Base-by-base conservation (phyloP, 192 early-diverging fungal species). In the Gaertneriomyces semiglobifer region DNA sequence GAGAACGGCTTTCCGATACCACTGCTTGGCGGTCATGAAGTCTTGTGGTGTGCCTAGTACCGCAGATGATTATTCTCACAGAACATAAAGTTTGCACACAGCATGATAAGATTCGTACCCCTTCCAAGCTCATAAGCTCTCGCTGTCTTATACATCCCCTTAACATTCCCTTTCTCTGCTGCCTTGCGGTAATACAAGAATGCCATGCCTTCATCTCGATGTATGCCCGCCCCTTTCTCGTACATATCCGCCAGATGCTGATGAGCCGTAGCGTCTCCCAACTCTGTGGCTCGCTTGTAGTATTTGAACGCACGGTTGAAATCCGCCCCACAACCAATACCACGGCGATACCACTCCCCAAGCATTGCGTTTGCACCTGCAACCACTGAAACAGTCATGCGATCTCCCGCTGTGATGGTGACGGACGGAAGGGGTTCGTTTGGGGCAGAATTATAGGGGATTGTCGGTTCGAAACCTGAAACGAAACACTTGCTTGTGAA, bases 321-420 rank as follows among this genome's bases (percentile, higher is more conserved):
- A 43, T 73, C 54, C 5, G 74, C 39, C 18, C 39, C 20, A 39
- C 56, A 58, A 0, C 70, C 70, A 20, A 73, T 20, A 14, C 74
- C 74, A 19, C 65, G 63, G 20, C 74, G 68, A 47, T 75, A 72
- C 63, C 70, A 65, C 7, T 75, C 74, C 16, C 74, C 74, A 33
- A 75, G 57, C 43, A 73, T 64, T 8, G 63, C 44, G 63, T 65
- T 65, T 53, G 63, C 63, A 9, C 33, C 51, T 38, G 63, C 63
- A 39, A 55, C 45, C 20, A 61, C 44, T 14, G n/a, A 33, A 33
- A 33, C 25, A 33, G 25, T 33, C 25, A 33, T 33, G 2, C 25
- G 25, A 33, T 33, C 25, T 33, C 25, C 25, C 25, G 25, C 25
- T 33, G 25, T 33, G 2, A 33, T 33, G 25, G 25, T 33, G 25